Evolutionary conservation across 306 rosid genomes (phyloP).

Genomic region (Rosa persica): DNA sequence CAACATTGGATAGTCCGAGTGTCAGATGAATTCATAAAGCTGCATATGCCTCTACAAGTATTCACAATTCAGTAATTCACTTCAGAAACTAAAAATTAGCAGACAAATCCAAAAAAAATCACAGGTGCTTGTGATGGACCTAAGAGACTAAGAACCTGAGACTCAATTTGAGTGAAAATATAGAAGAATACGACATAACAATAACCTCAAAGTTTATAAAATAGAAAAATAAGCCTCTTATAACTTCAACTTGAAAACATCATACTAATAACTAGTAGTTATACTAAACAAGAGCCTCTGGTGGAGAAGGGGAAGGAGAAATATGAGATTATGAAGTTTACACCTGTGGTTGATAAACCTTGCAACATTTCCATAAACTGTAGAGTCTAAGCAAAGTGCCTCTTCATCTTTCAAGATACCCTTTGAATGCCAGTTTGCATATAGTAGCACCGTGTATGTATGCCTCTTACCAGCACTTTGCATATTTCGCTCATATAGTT

Average conservation of each 20-base stretch:
- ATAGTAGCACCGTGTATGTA: slow-evolving; percentile 17
- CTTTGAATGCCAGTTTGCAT: slow-evolving; percentile 23
- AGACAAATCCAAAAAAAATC: background rate
- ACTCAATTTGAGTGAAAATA: background rate
- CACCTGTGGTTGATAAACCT: slow-evolving; percentile 40
- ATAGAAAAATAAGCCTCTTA: background rate
- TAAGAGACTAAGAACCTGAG: background rate
- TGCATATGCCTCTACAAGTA: background rate
- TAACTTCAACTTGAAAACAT: background rate
- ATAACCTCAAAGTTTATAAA: background rate
- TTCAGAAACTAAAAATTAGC: background rate
- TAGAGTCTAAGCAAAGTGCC: slow-evolving; percentile 30
- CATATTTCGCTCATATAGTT: slow-evolving; percentile 14
- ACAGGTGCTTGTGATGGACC: background rate
- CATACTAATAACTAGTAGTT: background rate
- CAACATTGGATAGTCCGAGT: background rate
- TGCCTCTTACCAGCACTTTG: slow-evolving; percentile 8
- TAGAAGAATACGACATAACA: background rate
- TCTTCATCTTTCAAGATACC: slow-evolving; percentile 19
- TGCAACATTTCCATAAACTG: slow-evolving; percentile 32
- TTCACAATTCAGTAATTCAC: background rate
- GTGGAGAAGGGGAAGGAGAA: background rate
- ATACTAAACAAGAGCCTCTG: background rate
- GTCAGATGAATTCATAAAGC: background rate
- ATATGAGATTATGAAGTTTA: background rate